Conservation (phyloP, 768 basidiomycete species). For the Cytidiella melzeri region DNA sequence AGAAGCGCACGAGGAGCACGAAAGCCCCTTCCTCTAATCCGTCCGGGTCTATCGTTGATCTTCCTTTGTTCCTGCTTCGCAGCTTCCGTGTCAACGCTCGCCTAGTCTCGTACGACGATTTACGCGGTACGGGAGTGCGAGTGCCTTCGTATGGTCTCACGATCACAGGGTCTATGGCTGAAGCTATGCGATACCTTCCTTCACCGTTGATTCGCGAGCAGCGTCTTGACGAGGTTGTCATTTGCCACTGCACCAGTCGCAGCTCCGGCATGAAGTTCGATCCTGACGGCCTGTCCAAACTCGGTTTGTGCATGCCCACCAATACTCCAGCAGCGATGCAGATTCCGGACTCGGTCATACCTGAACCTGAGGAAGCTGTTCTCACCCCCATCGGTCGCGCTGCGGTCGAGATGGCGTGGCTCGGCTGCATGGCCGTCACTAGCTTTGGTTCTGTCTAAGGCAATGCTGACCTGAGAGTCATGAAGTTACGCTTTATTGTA, state of each 20-base stretch:
- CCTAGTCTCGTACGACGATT: conserved; percentile 63
- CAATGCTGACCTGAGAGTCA: neutral
- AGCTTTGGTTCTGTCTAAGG: conserved; percentile 26
- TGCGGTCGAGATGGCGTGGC: conserved; percentile 49
- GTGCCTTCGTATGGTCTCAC: conserved; percentile 67
- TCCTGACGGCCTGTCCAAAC: conserved; percentile 70
- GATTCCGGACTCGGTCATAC: conserved; percentile 21
- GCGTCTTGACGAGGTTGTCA: conserved; percentile 36
- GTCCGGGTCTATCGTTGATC: conserved; percentile 41
- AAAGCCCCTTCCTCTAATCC: conserved; percentile 15
- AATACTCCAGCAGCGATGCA: conserved; percentile 15
- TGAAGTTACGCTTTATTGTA: neutral
- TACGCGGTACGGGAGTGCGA: conserved; percentile 68
- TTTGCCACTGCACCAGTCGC: conserved; percentile 58
- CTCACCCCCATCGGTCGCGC: conserved; percentile 44
- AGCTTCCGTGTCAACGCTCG: conserved; percentile 73
- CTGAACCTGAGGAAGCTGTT: conserved; percentile 37
- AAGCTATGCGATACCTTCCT: conserved; percentile 28
- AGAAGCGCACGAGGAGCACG: conserved; percentile 36
- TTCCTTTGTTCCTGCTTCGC: conserved; percentile 27
- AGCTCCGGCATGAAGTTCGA: conserved; percentile 70
- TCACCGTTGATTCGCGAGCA: conserved; percentile 31
- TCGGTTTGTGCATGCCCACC: conserved; percentile 51
- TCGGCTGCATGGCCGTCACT: conserved; percentile 45
- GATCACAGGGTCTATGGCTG: conserved; percentile 52